These are phyloP conservation scores for Pythium dissotocum DNA, from an alignment of 352 stramenopile species.

Conservation along the genomic window DNA sequence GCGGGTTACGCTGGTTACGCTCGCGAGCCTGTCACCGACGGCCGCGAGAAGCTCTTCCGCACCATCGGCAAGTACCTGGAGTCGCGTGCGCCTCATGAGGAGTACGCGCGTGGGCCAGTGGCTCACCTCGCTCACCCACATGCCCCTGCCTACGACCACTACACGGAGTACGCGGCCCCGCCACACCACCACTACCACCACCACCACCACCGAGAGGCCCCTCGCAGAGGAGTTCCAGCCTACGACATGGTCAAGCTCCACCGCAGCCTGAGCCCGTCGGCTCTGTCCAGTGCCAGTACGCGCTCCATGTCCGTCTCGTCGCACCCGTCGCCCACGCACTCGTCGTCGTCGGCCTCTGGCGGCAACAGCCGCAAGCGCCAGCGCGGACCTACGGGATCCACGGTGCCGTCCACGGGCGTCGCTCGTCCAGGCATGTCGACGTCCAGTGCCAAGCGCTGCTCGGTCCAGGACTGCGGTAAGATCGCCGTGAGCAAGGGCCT, in stretches of 20 bases:
- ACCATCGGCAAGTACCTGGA: slow-evolving; percentile 57
- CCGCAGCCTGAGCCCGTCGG: slow-evolving; percentile 11
- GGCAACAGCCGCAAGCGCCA: slow-evolving; percentile 45
- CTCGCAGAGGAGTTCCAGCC: background rate
- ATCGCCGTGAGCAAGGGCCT: slow-evolving; percentile 74
- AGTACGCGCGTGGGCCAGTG: slow-evolving; percentile 1
- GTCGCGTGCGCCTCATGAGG: slow-evolving; percentile 1
- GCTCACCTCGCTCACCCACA: background rate
- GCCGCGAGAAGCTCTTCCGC: slow-evolving; percentile 48
- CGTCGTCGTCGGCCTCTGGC: slow-evolving; percentile 4
- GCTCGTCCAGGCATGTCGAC: slow-evolving; percentile 33
- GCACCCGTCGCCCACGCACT: slow-evolving; percentile 24
- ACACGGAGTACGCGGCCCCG: background rate
- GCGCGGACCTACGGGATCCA: slow-evolving; percentile 28
- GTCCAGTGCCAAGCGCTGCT: slow-evolving; percentile 69
- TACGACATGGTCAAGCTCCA: slow-evolving; percentile 28
- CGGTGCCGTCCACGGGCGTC: slow-evolving; percentile 13
- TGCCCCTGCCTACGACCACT: background rate
- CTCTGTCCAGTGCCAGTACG: slow-evolving; percentile 7
- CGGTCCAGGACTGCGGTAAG: slow-evolving; percentile 63
- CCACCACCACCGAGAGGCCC: slow-evolving; percentile 2
- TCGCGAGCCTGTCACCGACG: slow-evolving; percentile 10
- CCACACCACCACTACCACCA: slow-evolving; percentile 9
- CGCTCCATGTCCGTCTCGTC: slow-evolving; percentile 16
- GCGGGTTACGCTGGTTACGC: background rate